phyloP scores from a whole-genome alignment of 2,329 filamentous ascomycete species.

The Arthrobotrys sphaeroides region DNA sequence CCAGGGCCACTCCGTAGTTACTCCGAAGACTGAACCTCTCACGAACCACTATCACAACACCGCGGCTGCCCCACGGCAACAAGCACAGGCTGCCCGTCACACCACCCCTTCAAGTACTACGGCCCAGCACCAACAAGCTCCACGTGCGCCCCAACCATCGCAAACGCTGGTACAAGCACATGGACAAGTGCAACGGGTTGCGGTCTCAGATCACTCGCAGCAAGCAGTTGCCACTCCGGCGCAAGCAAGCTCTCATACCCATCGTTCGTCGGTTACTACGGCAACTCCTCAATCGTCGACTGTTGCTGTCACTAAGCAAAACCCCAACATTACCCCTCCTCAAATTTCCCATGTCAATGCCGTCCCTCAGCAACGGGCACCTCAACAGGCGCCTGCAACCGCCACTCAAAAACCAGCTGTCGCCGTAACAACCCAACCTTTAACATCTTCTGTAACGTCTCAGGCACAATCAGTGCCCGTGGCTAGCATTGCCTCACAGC shows the following conservation, averaged over 20 bases:
- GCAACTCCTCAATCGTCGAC: background rate
- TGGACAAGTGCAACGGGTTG: background rate
- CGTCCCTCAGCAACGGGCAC: background rate
- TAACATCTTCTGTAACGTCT: background rate
- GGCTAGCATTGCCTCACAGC: background rate
- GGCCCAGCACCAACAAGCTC: background rate
- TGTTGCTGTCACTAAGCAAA: background rate
- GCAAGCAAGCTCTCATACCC: background rate
- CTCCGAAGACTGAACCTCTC: constrained; percentile 16
- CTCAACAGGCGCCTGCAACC: background rate
- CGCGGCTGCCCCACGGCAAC: background rate
- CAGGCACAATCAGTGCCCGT: background rate
- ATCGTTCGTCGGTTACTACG: background rate
- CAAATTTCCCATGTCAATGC: background rate
- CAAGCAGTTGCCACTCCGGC: background rate
- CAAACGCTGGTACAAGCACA: background rate
- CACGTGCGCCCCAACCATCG: constrained; percentile 10
- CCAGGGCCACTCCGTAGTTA: constrained; percentile 3
- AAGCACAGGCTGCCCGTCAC: constrained; percentile 17
- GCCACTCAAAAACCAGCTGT: background rate
- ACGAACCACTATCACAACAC: background rate
- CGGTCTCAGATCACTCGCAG: background rate
- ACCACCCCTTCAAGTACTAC: background rate
- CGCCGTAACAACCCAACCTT: background rate
- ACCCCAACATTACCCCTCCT: background rate